Evolutionary conservation across 2,329 filamentous ascomycete genomes (phyloP).

Genomic region (Aspergillus ochraceus): DNA sequence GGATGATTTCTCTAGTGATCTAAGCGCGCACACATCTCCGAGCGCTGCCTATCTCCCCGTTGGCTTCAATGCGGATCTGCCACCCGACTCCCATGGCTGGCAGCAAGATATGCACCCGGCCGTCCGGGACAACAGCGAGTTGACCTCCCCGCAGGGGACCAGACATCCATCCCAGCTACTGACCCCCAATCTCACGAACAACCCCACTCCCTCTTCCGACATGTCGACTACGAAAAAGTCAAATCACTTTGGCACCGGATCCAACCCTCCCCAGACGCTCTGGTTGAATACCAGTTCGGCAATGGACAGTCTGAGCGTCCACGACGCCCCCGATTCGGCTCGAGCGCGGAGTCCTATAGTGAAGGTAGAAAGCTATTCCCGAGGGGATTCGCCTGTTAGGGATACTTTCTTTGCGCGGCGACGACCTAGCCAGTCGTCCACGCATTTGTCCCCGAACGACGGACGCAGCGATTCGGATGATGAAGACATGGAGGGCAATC

Average conservation of each 20-base stretch:
- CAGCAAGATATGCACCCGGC: slow-evolving; percentile 8
- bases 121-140: slow-evolving; percentile 8
- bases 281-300: slow-evolving; percentile 26
- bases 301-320: slow-evolving; percentile 25
- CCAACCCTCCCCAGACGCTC: slow-evolving; percentile 22
- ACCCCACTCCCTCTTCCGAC: slow-evolving; percentile 30
- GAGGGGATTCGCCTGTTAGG: slow-evolving; percentile 46
- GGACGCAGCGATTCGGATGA: slow-evolving; percentile 29
- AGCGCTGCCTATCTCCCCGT: slow-evolving; percentile 22
- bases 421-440: slow-evolving; percentile 34
- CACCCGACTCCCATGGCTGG: slow-evolving; percentile 14
- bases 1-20: slow-evolving; percentile 28
- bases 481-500: slow-evolving; percentile 21
- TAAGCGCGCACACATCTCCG: slow-evolving; percentile 30
- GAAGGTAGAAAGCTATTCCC: slow-evolving; percentile 43
- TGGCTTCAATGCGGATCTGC: slow-evolving; percentile 20
- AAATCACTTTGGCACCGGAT: slow-evolving; percentile 12
- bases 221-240: slow-evolving; percentile 7
- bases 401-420: slow-evolving; percentile 23
- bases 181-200: slow-evolving; percentile 32
- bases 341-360: slow-evolving; percentile 45
- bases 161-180: slow-evolving; percentile 32
- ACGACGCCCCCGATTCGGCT: slow-evolving; percentile 19
- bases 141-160: slow-evolving; percentile 16
- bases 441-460: slow-evolving; percentile 37